Conservation (phyloP, 371 early-diverging fungal genomes). For the Haplosporangium sp. region DNA sequence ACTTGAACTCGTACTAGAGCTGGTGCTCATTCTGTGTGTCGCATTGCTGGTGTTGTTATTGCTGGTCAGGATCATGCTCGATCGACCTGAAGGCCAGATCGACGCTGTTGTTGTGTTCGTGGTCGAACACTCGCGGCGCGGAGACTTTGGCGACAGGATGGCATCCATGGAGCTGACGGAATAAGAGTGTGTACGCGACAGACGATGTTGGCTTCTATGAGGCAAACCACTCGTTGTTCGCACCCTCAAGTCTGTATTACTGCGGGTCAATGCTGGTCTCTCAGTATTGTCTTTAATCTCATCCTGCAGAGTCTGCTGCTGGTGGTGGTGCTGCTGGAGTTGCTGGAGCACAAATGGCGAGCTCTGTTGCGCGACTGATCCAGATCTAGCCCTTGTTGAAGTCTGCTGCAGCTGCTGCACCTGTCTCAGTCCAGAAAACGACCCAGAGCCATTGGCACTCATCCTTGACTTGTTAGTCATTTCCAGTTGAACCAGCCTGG, state of each 20-base stretch:
- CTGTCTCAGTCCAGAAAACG: slow-evolving; percentile 22
- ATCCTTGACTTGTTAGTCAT: slow-evolving; percentile 10
- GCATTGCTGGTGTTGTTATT: background rate
- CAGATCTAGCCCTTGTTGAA: slow-evolving; percentile 9
- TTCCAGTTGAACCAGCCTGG: slow-evolving; percentile 19
- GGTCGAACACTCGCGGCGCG: slow-evolving; percentile 25
- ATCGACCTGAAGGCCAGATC: slow-evolving; percentile 43
- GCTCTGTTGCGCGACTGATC: slow-evolving; percentile 13
- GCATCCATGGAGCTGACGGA: slow-evolving; percentile 13
- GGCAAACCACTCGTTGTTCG: slow-evolving; percentile 3
- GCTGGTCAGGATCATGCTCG: slow-evolving; percentile 33
- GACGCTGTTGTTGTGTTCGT: slow-evolving; percentile 12
- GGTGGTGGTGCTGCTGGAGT: background rate
- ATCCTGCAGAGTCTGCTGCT: background rate
- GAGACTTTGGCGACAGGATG: slow-evolving; percentile 17
- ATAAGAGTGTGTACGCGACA: slow-evolving; percentile 8
- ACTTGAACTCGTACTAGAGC: slow-evolving; percentile 22
- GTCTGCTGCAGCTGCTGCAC: background rate
- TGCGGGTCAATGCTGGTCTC: background rate
- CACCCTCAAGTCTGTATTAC: slow-evolving; percentile 3
- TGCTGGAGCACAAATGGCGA: slow-evolving; percentile 1
- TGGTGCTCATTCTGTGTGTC: slow-evolving; percentile 41
- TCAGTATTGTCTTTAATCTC: background rate
- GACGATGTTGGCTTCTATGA: slow-evolving; percentile 2
- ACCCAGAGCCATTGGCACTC: background rate